A percentile compares a stretch with the other conserved stretches of the same genome.
Evolutionary conservation across 2,329 filamentous ascomycete genomes (phyloP).

Genomic region (Nigrograna mackinnonii): DNA sequence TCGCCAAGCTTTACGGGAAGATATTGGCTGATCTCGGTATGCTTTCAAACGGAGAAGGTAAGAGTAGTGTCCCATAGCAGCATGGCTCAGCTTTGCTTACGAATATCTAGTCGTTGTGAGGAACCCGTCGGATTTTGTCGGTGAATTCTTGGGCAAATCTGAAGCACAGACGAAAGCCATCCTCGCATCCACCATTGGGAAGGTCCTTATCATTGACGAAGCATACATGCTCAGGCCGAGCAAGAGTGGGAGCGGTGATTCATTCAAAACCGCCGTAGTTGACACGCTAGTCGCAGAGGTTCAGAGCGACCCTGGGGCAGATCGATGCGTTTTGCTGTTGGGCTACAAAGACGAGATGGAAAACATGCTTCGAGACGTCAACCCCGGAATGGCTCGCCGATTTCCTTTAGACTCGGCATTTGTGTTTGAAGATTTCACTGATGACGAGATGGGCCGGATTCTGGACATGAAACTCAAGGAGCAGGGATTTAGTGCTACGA

Average conservation of each 20-base stretch:
- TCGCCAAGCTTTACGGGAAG: slow-evolving; percentile 72
- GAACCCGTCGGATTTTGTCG: slow-evolving; percentile 75
- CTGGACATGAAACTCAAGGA: slow-evolving; percentile 65
- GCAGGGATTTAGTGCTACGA: slow-evolving; percentile 57
- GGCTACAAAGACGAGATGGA: slow-evolving; percentile 73
- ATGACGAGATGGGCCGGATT: slow-evolving; percentile 62
- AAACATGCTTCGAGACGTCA: slow-evolving; percentile 73
- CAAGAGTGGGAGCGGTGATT: slow-evolving; percentile 43
- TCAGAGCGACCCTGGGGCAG: slow-evolving; percentile 70
- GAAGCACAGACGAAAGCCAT: slow-evolving; percentile 75
- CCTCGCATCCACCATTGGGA: slow-evolving; percentile 66
- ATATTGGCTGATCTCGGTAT: slow-evolving; percentile 71
- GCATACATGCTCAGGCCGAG: slow-evolving; percentile 65
- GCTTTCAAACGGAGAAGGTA: slow-evolving; percentile 69
- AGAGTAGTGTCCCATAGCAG: slow-evolving; percentile 15
- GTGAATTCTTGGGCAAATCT: slow-evolving; percentile 64
- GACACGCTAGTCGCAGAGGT: slow-evolving; percentile 77
- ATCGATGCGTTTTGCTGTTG: slow-evolving; percentile 71
- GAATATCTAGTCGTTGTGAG: slow-evolving; percentile 63
- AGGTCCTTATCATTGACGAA: slow-evolving; percentile 80
- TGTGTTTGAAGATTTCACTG: slow-evolving; percentile 68
- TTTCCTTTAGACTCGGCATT: slow-evolving; percentile 69
- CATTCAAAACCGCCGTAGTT: slow-evolving; percentile 66
- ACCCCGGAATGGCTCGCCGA: slow-evolving; percentile 68
- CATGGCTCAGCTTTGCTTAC: slow-evolving; percentile 17